Percentiles rank a stretch among this genome's conserved stretches.
phyloP scores from a whole-genome alignment of 2,329 filamentous ascomycete species.

The Ophioceras dolichostomum region DNA sequence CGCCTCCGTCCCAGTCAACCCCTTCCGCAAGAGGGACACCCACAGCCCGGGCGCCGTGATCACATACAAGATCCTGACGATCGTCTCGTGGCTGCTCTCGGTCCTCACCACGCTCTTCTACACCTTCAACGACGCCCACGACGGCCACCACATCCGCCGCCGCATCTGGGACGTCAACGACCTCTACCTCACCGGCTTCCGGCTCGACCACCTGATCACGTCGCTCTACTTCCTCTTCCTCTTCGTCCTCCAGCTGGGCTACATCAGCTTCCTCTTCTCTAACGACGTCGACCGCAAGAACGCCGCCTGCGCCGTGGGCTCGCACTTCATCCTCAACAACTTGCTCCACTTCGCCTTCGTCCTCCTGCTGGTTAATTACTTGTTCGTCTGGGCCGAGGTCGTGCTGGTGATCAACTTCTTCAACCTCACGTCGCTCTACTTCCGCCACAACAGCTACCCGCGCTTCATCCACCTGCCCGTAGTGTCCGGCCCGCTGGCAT shows the following conservation, averaged over 20 bases:
- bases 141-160: slow-evolving; percentile 44
- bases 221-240: slow-evolving; percentile 72
- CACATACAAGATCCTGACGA: slow-evolving; percentile 64
- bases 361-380: slow-evolving; percentile 66
- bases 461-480: slow-evolving; percentile 66
- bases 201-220: slow-evolving; percentile 51
- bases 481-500: slow-evolving; percentile 68
- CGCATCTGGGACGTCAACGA: slow-evolving; percentile 68
- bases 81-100: slow-evolving; percentile 62
- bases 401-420: slow-evolving; percentile 70
- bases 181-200: slow-evolving; percentile 58
- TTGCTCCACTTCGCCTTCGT: slow-evolving; percentile 72
- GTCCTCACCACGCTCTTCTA: slow-evolving; percentile 66
- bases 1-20: slow-evolving; percentile 45
- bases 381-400: slow-evolving; percentile 66
- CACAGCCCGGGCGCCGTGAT: slow-evolving; percentile 49
- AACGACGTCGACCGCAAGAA: slow-evolving; percentile 48
- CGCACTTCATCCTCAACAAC: slow-evolving; percentile 80
- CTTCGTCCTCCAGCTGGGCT: slow-evolving; percentile 63
- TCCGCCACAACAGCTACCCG: slow-evolving; percentile 61
- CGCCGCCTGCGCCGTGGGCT: slow-evolving; percentile 63
- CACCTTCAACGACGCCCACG: slow-evolving; percentile 48
- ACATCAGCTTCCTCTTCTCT: slow-evolving; percentile 66
- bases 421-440: slow-evolving; percentile 69
- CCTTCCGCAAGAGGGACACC: slow-evolving; percentile 59